Percentiles rank a stretch among this genome's conserved stretches.
Evolutionary conservation across 2,329 filamentous ascomycete genomes (phyloP).

Genomic region (Chaetomiaceae sp.): DNA sequence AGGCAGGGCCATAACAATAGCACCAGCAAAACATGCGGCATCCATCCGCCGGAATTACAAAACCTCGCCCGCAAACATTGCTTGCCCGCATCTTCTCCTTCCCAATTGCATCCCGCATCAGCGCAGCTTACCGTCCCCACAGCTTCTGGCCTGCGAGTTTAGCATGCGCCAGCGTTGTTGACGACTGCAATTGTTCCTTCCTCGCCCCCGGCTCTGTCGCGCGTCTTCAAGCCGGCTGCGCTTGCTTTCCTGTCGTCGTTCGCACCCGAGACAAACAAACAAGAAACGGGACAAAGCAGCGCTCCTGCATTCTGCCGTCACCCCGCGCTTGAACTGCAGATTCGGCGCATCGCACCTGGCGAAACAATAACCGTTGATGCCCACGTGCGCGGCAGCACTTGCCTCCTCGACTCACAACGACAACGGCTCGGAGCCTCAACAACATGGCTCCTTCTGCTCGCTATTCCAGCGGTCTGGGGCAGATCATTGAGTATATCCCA

Average conservation of each 20-base stretch:
- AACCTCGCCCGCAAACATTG: conserved; percentile 16
- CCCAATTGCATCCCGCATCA: conserved; percentile 23
- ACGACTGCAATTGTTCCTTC: neutral
- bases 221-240: neutral
- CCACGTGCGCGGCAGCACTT: neutral
- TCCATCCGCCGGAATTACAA: conserved; percentile 22
- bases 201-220: neutral
- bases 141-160: neutral
- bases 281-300: neutral
- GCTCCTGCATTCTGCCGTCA: neutral
- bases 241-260: neutral
- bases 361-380: neutral
- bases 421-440: conserved; percentile 21
- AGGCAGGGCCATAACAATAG: conserved; percentile 23
- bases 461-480: conserved; percentile 62
- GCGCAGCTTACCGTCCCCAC: conserved; percentile 1
- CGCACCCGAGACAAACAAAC: neutral
- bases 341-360: neutral
- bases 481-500: conserved; percentile 94
- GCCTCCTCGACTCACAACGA: conserved; percentile 10
- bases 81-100: conserved; percentile 25
- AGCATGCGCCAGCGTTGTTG: neutral
- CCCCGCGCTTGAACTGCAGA: neutral
- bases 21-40: conserved; percentile 10
- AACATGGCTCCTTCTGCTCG: conserved; percentile 49